These are phyloP conservation scores for Musa schizocarpa DNA, from an alignment of 176 grass and related monocot species.

Conservation along the genomic window DNA sequence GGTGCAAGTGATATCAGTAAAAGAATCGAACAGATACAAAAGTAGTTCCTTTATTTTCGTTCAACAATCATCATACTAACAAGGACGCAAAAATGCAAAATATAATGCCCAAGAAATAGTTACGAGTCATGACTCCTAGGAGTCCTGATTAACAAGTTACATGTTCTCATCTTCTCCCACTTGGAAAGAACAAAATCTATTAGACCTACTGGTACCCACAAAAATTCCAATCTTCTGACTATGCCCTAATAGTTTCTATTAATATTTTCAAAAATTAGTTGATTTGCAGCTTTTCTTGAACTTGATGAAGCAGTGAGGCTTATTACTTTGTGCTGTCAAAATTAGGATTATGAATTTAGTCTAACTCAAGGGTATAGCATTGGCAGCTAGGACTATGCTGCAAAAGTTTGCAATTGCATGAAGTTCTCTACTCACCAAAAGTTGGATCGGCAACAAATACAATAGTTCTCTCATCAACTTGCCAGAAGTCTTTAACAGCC, in stretches of 20 bases:
- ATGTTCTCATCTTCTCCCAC: neutral
- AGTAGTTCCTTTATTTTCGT: neutral
- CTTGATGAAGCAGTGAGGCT: neutral
- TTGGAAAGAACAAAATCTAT: neutral
- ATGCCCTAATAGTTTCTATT: neutral
- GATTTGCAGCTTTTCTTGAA: neutral
- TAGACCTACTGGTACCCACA: neutral
- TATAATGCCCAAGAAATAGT: neutral
- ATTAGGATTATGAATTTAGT: neutral
- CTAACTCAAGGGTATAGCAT: neutral
- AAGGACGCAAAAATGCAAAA: neutral
- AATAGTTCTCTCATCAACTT: slow-evolving; percentile 88
- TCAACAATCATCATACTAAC: neutral
- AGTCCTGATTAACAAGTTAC: neutral
- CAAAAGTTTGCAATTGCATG: neutral
- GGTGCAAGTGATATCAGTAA: neutral
- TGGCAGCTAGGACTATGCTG: neutral
- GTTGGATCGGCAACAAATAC: slow-evolving; percentile 84
- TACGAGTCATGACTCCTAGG: neutral
- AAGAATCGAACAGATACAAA: neutral
- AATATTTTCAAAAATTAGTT: neutral
- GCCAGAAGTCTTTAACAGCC: slow-evolving; percentile 92
- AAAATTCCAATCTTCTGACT: neutral
- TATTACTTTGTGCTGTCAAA: neutral
- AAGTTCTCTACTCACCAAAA: slow-evolving; percentile 46